These are phyloP conservation scores for Amauroascus niger DNA, from an alignment of 2,329 filamentous ascomycete species.

Conservation along the genomic window DNA sequence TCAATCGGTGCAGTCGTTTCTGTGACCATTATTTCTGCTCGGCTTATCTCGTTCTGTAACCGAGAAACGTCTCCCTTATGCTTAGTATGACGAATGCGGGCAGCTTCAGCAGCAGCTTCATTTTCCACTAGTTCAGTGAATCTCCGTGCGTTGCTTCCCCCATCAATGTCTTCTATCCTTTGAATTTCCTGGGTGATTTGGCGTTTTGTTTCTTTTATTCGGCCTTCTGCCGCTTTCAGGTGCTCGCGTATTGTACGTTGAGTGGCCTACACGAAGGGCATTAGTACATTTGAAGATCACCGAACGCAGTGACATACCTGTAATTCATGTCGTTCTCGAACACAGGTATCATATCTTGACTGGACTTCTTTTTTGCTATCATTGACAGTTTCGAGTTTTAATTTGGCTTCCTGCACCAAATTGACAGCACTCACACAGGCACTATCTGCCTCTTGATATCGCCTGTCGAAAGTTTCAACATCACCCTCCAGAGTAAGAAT, in stretches of 20 bases:
- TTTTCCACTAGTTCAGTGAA: conserved; percentile 51
- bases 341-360: conserved; percentile 45
- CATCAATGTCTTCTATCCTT: conserved; percentile 58
- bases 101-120: conserved; percentile 41
- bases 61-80: conserved; percentile 31
- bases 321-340: conserved; percentile 45
- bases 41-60: conserved; percentile 30
- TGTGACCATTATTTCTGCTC: conserved; percentile 28
- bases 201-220: conserved; percentile 34
- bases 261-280: conserved; percentile 44
- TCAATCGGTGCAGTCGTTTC: conserved; percentile 21
- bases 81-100: conserved; percentile 35
- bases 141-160: conserved; percentile 57
- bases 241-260: conserved; percentile 56
- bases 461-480: conserved; percentile 38
- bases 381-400: conserved; percentile 36
- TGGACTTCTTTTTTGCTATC: conserved; percentile 43
- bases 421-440: conserved; percentile 34
- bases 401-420: conserved; percentile 37
- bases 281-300: conserved; percentile 13
- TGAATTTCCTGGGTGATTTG: conserved; percentile 42
- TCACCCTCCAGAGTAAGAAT: conserved; percentile 41
- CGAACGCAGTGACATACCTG: conserved; percentile 30
- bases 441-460: conserved; percentile 37
- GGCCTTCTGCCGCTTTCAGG: conserved; percentile 44